Percentiles rank a stretch among this genome's conserved stretches.
Conservation (phyloP, 495 filamentous ascomycete species). For the Hypoxylon cercidicola region DNA sequence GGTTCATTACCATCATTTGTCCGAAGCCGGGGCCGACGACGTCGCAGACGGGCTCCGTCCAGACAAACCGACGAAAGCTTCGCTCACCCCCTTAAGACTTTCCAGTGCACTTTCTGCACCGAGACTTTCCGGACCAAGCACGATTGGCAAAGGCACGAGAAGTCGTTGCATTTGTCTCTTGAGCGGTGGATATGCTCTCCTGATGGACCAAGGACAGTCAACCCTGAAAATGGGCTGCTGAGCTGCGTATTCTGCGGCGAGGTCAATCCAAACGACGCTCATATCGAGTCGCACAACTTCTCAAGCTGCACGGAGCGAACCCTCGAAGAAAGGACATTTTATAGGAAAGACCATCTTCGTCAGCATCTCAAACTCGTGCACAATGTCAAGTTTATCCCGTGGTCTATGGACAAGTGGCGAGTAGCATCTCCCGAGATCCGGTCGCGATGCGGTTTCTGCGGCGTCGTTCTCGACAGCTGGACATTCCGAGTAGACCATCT, state of each 20-base stretch:
- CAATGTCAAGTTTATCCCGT: slow-evolving; percentile 67
- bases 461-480: slow-evolving; percentile 69
- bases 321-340: slow-evolving; percentile 75
- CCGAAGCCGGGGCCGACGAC: slow-evolving; percentile 69
- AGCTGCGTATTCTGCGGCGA: slow-evolving; percentile 77
- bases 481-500: slow-evolving; percentile 70
- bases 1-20: slow-evolving; percentile 69
- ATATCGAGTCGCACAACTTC: slow-evolving; percentile 78
- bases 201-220: slow-evolving; percentile 64
- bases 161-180: slow-evolving; percentile 78
- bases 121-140: slow-evolving; percentile 84
- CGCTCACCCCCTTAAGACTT: slow-evolving; percentile 62
- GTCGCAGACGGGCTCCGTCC: slow-evolving; percentile 67
- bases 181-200: slow-evolving; percentile 86
- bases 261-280: slow-evolving; percentile 65
- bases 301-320: slow-evolving; percentile 73
- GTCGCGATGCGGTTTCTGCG: slow-evolving; percentile 79
- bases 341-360: slow-evolving; percentile 83
- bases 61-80: slow-evolving; percentile 42
- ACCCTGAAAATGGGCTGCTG: slow-evolving; percentile 57
- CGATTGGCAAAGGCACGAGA: slow-evolving; percentile 88
- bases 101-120: slow-evolving; percentile 87
- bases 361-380: slow-evolving; percentile 87
- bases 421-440: slow-evolving; percentile 64
- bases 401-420: slow-evolving; percentile 77